These are phyloP conservation scores for Chaetomium tenue DNA, from an alignment of 495 filamentous ascomycete species.

Conservation along the genomic window DNA sequence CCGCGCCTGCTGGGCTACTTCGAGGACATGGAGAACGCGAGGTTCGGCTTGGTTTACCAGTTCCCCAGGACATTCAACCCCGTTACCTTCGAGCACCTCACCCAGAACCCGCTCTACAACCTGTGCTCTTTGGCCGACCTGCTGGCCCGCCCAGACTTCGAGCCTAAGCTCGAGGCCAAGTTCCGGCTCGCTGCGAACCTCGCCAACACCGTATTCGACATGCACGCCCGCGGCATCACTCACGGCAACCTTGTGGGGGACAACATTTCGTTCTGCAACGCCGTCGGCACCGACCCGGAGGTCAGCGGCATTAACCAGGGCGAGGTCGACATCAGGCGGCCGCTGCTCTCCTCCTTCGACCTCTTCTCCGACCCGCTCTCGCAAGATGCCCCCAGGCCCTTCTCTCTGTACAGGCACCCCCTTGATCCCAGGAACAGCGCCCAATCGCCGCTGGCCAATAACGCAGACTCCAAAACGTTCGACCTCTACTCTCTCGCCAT, in stretches of 20 bases:
- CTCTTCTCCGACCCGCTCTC: conserved; percentile 68
- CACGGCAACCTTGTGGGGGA: conserved; percentile 79
- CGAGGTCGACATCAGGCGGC: conserved; percentile 65
- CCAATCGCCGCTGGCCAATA: conserved; percentile 48
- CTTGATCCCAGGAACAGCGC: conserved; percentile 62
- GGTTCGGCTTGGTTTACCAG: conserved; percentile 80
- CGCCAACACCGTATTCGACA: conserved; percentile 67
- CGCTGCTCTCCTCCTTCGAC: conserved; percentile 77
- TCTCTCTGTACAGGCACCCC: conserved; percentile 70
- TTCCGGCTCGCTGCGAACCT: conserved; percentile 82
- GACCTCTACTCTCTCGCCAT: conserved; percentile 85
- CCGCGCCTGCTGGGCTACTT: conserved; percentile 75
- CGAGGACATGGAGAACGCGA: conserved; percentile 71
- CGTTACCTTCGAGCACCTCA: conserved; percentile 54
- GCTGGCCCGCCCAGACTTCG: conserved; percentile 53
- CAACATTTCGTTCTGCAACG: conserved; percentile 76
- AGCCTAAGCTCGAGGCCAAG: conserved; percentile 67
- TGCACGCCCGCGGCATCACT: conserved; percentile 71
- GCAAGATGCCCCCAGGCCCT: conserved; percentile 41
- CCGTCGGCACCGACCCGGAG: conserved; percentile 40
- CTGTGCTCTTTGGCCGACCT: conserved; percentile 50
- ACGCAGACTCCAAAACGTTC: conserved; percentile 57
- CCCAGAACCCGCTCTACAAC: conserved; percentile 50
- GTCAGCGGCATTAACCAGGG: conserved; percentile 40
- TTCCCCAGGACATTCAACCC: conserved; percentile 66